These are phyloP conservation scores for Trypanosoma conorhini DNA, from an alignment of 208 protist species.

Conservation along the genomic window DNA sequence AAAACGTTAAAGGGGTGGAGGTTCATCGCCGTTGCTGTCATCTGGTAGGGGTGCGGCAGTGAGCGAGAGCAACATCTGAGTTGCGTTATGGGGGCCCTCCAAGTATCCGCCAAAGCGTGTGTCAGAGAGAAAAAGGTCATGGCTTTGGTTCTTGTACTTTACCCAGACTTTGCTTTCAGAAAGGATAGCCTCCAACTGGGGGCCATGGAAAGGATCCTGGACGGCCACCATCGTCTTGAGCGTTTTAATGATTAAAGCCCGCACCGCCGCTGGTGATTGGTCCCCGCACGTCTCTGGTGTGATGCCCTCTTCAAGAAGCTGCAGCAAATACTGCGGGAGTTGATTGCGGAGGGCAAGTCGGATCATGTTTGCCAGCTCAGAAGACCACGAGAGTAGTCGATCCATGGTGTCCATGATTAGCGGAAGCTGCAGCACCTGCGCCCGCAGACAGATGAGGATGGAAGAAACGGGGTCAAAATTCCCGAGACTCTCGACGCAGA, in stretches of 20 bases:
- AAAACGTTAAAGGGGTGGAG: constrained; percentile 22
- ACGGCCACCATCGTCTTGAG: constrained; percentile 74
- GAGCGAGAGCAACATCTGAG: constrained; percentile 22
- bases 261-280: constrained; percentile 55
- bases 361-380: constrained; percentile 29
- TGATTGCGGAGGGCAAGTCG: constrained; percentile 36
- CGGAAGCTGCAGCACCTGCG: constrained; percentile 29
- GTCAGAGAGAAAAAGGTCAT: constrained; percentile 89
- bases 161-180: constrained; percentile 63
- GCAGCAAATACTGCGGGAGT: constrained; percentile 58
- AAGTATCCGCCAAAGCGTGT: constrained; percentile 63
- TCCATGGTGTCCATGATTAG: constrained; percentile 60
- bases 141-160: constrained; percentile 91
- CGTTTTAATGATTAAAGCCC: constrained; percentile 83
- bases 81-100: constrained; percentile 31
- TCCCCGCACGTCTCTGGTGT: constrained; percentile 31
- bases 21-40: constrained; percentile 8
- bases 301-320: constrained; percentile 59
- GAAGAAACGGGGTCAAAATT: constrained; percentile 42
- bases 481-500: constrained; percentile 62
- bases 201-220: constrained; percentile 43
- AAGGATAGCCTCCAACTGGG: constrained; percentile 49
- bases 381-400: constrained; percentile 50
- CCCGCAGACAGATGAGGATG: constrained; percentile 41
- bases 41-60: neutral